Base-by-base conservation (phyloP, 2,329 filamentous ascomycete species). In the Rhinocladiella similis region DNA sequence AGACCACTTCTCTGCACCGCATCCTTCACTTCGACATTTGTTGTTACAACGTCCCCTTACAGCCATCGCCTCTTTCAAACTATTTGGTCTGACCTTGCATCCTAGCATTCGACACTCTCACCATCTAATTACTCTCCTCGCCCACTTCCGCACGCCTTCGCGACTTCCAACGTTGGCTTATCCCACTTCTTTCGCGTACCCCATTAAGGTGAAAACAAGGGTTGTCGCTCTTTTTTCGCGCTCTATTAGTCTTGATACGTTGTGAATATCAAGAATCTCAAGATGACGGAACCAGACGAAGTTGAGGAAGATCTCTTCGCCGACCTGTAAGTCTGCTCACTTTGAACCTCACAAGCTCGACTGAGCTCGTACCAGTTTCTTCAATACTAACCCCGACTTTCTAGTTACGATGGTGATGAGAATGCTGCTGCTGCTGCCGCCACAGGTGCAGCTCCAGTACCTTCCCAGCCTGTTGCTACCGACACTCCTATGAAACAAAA, bases 251-350 rank as follows among this genome's bases (percentile, higher is more conserved):
- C 29, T 33, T 33, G 6, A 33, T 33, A 10, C 3, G 5, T 12
- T 2, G 29, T 46, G 43, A 46, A 14, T 14, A n/a, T n/a, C n/a
- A n/a, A n/a, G n/a, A n/a, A 27, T 16, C 29, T 48, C 38, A 35
- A 33, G 46, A 63, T 63, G 61, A 53, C 61, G 42, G 61, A 63
- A 56, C 56, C 83, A 51, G 89, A 92, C 69, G 89, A 90, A 65
- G 86, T 91, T 65, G 91, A 96, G 66, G 92, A 96, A 69, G 91
- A 96, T 81, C 89, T 96, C 75, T 96, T 96, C 75, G 91, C 91
- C 68, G 92, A 96, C 77, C 84, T 96, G 91, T 96, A 80, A 77
- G 90, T 82, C 51, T 35, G 50, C 42, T 47, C 49, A 20, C 54
- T 61, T 59, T 49, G 52, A 51, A 46, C 56, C 57, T 50, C 60